A percentile compares a stretch with the other conserved stretches of the same genome.
These are phyloP conservation scores for Chalciporus chontae DNA, from an alignment of 768 basidiomycete species.

Conservation along the genomic window DNA sequence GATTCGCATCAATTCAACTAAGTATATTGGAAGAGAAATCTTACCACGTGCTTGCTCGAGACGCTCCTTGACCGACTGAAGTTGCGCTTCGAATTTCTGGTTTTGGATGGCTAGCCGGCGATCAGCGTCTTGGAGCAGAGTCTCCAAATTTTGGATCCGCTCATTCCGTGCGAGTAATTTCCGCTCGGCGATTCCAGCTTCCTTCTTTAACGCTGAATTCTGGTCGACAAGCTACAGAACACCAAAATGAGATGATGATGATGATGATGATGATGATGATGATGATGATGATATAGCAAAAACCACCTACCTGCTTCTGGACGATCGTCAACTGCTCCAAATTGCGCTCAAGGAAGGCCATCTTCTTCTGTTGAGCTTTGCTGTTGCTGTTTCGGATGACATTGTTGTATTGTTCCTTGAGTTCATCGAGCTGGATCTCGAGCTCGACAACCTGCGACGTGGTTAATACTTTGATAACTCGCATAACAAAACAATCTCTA, in stretches of 20 bases:
- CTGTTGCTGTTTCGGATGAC: conserved; percentile 98
- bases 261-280: not conserved
- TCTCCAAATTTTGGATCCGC: conserved; percentile 95
- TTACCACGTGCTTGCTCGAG: conserved; percentile 90
- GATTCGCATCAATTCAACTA: conserved; percentile 30
- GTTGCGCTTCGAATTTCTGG: conserved; percentile 91
- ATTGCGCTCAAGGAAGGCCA: conserved; percentile 97
- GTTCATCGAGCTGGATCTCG: conserved; percentile 97
- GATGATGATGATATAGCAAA: not conserved
- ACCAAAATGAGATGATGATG: conserved; percentile 11
- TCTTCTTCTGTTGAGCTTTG: conserved; percentile 98
- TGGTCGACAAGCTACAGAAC: conserved; percentile 87
- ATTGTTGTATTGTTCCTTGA: conserved; percentile 98
- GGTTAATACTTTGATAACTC: conserved; percentile 8
- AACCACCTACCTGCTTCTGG: conserved; percentile 81
- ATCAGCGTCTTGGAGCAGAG: conserved; percentile 89
- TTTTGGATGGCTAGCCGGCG: conserved; percentile 89
- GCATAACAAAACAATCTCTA: conserved; percentile 18
- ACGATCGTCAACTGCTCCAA: conserved; percentile 92
- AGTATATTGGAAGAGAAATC: conserved; percentile 23
- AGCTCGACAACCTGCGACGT: conserved; percentile 86
- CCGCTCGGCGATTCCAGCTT: conserved; percentile 93
- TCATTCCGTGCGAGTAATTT: conserved; percentile 96
- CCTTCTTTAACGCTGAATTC: conserved; percentile 95
- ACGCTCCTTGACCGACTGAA: conserved; percentile 88